Evolutionary conservation across 176 grass and related monocot species (phyloP), one percentile per base, ranked within the genome.

Genomic region (Ensete ventricosum): DNA sequence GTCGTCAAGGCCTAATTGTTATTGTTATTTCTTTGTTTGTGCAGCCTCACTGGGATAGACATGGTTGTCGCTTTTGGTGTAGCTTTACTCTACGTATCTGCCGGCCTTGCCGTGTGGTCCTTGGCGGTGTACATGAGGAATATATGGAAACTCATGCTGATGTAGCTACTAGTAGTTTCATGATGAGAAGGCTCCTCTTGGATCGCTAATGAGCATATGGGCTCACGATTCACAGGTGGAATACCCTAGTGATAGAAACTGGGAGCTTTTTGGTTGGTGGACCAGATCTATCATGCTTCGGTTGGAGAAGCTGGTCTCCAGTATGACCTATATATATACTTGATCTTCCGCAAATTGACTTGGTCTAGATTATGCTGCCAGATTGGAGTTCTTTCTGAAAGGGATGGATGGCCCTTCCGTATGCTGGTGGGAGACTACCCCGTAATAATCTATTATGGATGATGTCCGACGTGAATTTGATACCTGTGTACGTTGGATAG

Each of bases 41-140:
- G 73, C 83, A 95, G 88, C 55, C 55, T 99, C 14, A 80, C 78
- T 73, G 86, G 62, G 19, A 76, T 77, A 79, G 76, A 77, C 76
- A 72, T 53, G 82, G 34, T 99, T 53, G 81, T 64, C 81, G 53
- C 78, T 57, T 72, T 88, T 64, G 88, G 96, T 71, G 81, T 94
- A 17, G 73, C 55, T 27, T 80, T 99, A 74, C 96, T 99, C 71
- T 99, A 99, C 78, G 52, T 89, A 62, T 99, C 96, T 19, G 81
- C 96, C 69, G 86, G 88, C 75, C 96, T 94, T 79, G 96, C 96
- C 23, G 86, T 99, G 63, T 91, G 86, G 96, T 94, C 96, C 67
- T 81, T 99, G 64, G 88, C 84, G 77, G 91, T 95, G 68, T 99
- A 95, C 82, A 87, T 94, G 84, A 99, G 72, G 86, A 99, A 91